A percentile compares a stretch with the other conserved stretches of the same genome.
Evolutionary conservation across 2,329 filamentous ascomycete species (phyloP).

Genomic region (Ophiosphaerella narmari): DNA sequence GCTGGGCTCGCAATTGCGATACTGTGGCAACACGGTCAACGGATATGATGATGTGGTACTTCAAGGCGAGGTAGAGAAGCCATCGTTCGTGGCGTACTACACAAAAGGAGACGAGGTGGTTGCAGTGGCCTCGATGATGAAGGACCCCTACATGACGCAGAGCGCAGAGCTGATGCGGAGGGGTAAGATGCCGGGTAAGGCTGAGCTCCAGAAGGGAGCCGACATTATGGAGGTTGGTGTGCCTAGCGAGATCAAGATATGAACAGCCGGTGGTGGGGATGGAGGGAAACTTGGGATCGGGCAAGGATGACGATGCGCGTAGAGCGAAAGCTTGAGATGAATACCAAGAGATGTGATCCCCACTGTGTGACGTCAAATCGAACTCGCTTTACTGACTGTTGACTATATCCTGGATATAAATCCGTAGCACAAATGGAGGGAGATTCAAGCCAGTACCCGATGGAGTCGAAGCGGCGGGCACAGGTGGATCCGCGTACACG

Average conservation of each 20-base stretch:
- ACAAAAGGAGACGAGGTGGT: constrained; percentile 83
- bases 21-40: constrained; percentile 83
- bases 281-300: neutral
- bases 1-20: constrained; percentile 83
- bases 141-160: constrained; percentile 75
- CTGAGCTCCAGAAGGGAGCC: constrained; percentile 68
- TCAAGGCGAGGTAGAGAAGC: constrained; percentile 70
- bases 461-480: constrained; percentile 1
- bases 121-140: constrained; percentile 87
- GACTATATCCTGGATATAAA: constrained; percentile 15
- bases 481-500: constrained; percentile 23
- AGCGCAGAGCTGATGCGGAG: constrained; percentile 82
- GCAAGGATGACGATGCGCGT: neutral
- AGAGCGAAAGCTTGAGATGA: constrained; percentile 13
- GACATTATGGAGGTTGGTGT: constrained; percentile 53
- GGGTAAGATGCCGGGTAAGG: constrained; percentile 82
- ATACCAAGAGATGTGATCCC: constrained; percentile 7
- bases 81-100: constrained; percentile 89
- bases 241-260: constrained; percentile 53
- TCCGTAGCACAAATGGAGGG: constrained; percentile 7
- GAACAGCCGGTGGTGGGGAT: constrained; percentile 1
- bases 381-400: constrained; percentile 6
- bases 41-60: constrained; percentile 88
- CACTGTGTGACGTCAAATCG: constrained; percentile 23
- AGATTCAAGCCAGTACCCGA: constrained; percentile 2